Percentiles rank a stretch among this genome's conserved stretches.
Evolutionary conservation across 2,329 filamentous ascomycete genomes (phyloP).

Genomic region (Aspergillus melleus): DNA sequence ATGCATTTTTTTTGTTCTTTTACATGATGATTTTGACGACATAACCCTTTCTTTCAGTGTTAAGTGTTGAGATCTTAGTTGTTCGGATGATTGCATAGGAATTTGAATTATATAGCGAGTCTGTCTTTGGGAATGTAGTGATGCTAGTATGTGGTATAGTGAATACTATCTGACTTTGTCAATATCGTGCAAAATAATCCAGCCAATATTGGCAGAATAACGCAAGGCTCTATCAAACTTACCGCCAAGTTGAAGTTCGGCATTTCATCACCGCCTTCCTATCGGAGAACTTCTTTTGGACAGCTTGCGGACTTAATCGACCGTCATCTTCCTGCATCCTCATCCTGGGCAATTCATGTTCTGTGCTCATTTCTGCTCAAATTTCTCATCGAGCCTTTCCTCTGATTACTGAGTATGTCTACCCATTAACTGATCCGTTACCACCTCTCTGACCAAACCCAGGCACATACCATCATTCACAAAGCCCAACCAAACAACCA

Average conservation of each 20-base stretch:
- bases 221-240: too few species aligned
- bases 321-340: background rate
- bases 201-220: too few species aligned
- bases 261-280: slow-evolving; percentile 26
- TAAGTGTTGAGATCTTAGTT: background rate
- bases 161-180: too few species aligned
- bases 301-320: slow-evolving; percentile 22
- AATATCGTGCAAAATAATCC: too few species aligned
- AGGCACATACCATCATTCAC: background rate
- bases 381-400: background rate
- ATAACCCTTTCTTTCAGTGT: background rate
- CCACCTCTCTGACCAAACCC: background rate
- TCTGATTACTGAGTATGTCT: background rate
- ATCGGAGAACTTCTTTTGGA: slow-evolving; percentile 16
- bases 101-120: slow-evolving; percentile 1
- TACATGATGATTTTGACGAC: slow-evolving; percentile 20
- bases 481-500: background rate
- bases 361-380: background rate
- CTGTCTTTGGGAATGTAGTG: background rate
- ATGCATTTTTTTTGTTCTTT: slow-evolving; percentile 1
- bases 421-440: background rate
- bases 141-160: too few species aligned
- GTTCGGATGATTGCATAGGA: background rate
- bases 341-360: background rate
- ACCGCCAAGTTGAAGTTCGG: background rate